Evolutionary conservation across 768 basidiomycete species (phyloP).

Genomic region (Auriscalpium vulgare): DNA sequence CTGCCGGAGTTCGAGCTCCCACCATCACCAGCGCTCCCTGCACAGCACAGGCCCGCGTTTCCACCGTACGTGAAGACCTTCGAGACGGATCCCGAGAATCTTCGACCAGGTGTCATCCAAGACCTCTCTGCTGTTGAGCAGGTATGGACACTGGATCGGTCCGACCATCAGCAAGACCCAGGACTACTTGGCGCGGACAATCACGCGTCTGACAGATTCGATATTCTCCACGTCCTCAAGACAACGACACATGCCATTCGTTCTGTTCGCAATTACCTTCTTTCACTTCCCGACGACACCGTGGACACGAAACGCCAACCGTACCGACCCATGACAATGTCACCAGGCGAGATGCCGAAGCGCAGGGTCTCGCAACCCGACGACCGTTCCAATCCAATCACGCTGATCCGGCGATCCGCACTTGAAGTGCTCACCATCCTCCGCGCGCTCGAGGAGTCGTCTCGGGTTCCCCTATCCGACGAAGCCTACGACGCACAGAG

Average conservation of each 20-base stretch:
- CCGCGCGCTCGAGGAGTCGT: conserved; percentile 71
- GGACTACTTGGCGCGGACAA: conserved; percentile 4
- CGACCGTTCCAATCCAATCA: conserved; percentile 48
- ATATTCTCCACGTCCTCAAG: conserved; percentile 67
- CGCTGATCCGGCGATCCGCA: conserved; percentile 66
- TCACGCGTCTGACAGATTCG: conserved; percentile 25
- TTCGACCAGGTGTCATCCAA: conserved; percentile 71
- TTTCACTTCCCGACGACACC: conserved; percentile 74
- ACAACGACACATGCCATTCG: conserved; percentile 76
- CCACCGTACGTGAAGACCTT: conserved; percentile 54
- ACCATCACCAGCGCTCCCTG: conserved; percentile 56
- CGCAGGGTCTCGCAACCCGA: conserved; percentile 26
- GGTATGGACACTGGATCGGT: conserved; percentile 47
- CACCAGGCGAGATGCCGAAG: conserved; percentile 26
- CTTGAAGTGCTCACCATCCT: conserved; percentile 78
- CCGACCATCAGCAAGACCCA: background rate
- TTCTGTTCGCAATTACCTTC: conserved; percentile 74
- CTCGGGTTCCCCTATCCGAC: conserved; percentile 67
- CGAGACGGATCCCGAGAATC: conserved; percentile 69
- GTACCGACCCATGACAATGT: conserved; percentile 46
- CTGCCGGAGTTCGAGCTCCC: conserved; percentile 54
- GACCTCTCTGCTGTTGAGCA: conserved; percentile 58
- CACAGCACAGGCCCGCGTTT: conserved; percentile 34
- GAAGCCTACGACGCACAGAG: conserved; percentile 80
- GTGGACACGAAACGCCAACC: conserved; percentile 35